phyloP scores from a whole-genome alignment of 1,139 yeast genomes.

The Magnusiomyces sp. region DNA sequence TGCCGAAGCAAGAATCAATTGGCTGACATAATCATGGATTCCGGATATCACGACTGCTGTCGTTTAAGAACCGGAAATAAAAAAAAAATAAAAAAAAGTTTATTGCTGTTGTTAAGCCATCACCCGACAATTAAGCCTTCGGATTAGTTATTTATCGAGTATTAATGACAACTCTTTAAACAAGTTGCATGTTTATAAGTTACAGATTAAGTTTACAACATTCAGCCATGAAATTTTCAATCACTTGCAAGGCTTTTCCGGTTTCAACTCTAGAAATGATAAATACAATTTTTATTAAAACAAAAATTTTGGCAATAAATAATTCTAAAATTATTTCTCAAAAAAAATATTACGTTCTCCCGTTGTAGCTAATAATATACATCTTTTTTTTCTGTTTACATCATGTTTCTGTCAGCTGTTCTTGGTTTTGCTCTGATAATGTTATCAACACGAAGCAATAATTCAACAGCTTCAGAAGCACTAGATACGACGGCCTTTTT shows the following conservation, averaged over 20 bases:
- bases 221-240: too few species aligned
- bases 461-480: slow-evolving; percentile 97
- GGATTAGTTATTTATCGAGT: too few species aligned
- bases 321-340: background rate
- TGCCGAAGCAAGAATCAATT: too few species aligned
- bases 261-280: background rate
- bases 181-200: too few species aligned
- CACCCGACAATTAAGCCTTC: too few species aligned
- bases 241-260: background rate
- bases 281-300: background rate
- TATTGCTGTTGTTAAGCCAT: too few species aligned
- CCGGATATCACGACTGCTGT: too few species aligned
- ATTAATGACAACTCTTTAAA: too few species aligned
- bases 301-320: background rate
- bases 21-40: too few species aligned
- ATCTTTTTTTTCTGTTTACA: background rate
- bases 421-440: slow-evolving; percentile 95
- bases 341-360: background rate
- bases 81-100: too few species aligned
- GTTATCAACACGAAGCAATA: slow-evolving; percentile 87
- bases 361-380: background rate
- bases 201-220: too few species aligned
- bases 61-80: too few species aligned
- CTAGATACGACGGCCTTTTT: slow-evolving; percentile 93
- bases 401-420: slow-evolving; percentile 72